A percentile compares a stretch with the other conserved stretches of the same genome.
These are phyloP conservation scores for Colletotrichum lindemuthianum DNA, from an alignment of 2,329 filamentous ascomycete genomes.

Conservation along the genomic window DNA sequence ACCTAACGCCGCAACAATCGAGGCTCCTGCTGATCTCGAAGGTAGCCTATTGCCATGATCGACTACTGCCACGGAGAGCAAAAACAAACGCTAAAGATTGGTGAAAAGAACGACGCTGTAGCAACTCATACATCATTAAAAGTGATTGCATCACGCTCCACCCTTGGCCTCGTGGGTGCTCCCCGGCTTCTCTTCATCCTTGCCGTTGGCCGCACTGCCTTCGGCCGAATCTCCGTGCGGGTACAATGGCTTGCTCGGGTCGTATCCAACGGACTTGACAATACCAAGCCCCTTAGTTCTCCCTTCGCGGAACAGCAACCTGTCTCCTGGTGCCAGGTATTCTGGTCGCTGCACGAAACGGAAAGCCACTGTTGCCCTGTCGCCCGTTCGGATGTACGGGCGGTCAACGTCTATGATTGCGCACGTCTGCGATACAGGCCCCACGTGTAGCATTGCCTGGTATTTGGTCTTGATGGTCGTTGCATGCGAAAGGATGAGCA, in stretches of 20 bases:
- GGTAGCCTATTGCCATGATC: no score
- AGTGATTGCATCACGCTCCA: slow-evolving; percentile 7
- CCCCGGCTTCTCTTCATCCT: slow-evolving; percentile 20
- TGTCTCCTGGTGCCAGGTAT: slow-evolving; percentile 87
- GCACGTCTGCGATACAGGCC: slow-evolving; percentile 93
- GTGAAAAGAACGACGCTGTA: not conserved
- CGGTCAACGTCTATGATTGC: slow-evolving; percentile 97
- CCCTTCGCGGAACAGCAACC: slow-evolving; percentile 92
- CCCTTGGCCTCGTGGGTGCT: slow-evolving; percentile 28
- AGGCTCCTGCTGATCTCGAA: no score
- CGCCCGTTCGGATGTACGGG: slow-evolving; percentile 93
- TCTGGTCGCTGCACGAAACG: slow-evolving; percentile 94
- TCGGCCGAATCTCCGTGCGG: slow-evolving; percentile 21
- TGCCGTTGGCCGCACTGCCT: not conserved
- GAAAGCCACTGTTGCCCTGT: slow-evolving; percentile 94
- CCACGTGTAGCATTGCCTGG: slow-evolving; percentile 98
- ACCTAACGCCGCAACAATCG: no score
- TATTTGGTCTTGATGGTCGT: slow-evolving; percentile 98
- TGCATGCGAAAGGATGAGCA: slow-evolving; percentile 93
- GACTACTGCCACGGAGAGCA: not conserved
- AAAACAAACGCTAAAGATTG: not conserved
- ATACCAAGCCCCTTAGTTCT: slow-evolving; percentile 95
- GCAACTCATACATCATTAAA: not conserved
- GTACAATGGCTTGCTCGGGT: slow-evolving; percentile 64
- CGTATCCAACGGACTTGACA: slow-evolving; percentile 91